Conservation (phyloP, 1,139 yeast species). For the Yarrowia galli region DNA sequence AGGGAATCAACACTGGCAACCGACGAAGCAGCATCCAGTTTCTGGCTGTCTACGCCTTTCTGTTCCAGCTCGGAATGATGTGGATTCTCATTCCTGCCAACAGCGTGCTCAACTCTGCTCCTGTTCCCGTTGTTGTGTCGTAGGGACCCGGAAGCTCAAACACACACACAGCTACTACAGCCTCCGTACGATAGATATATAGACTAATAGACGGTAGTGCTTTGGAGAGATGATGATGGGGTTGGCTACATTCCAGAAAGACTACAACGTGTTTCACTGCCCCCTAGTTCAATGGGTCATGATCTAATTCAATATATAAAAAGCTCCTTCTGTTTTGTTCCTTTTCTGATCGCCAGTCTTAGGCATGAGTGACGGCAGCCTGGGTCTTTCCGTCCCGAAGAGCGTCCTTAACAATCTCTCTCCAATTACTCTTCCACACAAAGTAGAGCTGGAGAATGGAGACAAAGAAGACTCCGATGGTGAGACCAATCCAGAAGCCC, state of each 20-base stretch:
- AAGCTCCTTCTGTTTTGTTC: not conserved
- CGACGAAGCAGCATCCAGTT: slow-evolving; percentile 86
- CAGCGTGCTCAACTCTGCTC: slow-evolving; percentile 28
- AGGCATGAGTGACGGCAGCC: slow-evolving; percentile 11
- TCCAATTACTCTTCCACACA: slow-evolving; percentile 64
- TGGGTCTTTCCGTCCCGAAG: slow-evolving; percentile 45
- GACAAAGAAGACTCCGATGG: slow-evolving; percentile 74
- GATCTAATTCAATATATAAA: slow-evolving; percentile 14
- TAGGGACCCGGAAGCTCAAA: not conserved
- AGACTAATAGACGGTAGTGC: too few relatives aligned
- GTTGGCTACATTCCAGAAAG: too few relatives aligned
- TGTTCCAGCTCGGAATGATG: slow-evolving; percentile 72
- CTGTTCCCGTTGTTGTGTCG: not conserved
- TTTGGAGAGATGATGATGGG: too few relatives aligned
- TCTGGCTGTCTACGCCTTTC: slow-evolving; percentile 82
- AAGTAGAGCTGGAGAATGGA: slow-evolving; percentile 65
- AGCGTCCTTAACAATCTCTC: slow-evolving; percentile 57
- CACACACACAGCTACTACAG: too few relatives aligned
- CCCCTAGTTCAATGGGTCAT: not conserved
- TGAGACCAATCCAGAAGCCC: slow-evolving; percentile 92
- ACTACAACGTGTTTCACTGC: too few relatives aligned
- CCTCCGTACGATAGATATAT: too few relatives aligned
- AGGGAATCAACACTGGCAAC: slow-evolving; percentile 60
- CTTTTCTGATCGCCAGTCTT: not conserved
- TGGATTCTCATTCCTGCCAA: slow-evolving; percentile 55